Evolutionary conservation across 768 basidiomycete species (phyloP).

Genomic region (Heimioporus sp.): DNA sequence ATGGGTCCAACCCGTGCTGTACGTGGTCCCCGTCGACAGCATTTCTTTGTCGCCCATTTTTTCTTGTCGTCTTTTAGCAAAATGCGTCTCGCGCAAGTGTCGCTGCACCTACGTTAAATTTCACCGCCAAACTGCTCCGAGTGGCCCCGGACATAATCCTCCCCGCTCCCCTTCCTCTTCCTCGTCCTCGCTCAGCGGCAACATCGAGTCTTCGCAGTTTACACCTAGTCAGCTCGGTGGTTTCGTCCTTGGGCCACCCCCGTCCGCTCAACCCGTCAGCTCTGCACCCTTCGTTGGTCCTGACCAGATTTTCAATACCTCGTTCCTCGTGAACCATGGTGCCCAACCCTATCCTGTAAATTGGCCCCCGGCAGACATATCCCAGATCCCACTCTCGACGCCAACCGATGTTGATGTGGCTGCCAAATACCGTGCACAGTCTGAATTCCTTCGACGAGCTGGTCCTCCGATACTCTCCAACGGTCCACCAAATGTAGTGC

Average conservation of each 20-base stretch:
- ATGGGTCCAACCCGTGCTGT: slow-evolving; percentile 80
- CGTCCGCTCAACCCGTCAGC: slow-evolving; percentile 31
- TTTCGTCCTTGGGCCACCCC: slow-evolving; percentile 41
- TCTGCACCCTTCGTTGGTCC: slow-evolving; percentile 13
- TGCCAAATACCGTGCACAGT: slow-evolving; percentile 46
- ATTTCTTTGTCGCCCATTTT: background rate
- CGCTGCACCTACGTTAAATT: slow-evolving; percentile 82
- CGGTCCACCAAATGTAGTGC: slow-evolving; percentile 4
- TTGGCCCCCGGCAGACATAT: slow-evolving; percentile 20
- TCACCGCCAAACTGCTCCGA: slow-evolving; percentile 77
- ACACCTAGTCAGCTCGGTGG: slow-evolving; percentile 37
- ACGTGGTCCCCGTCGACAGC: slow-evolving; percentile 25
- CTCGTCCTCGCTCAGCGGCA: slow-evolving; percentile 26
- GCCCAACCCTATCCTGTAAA: slow-evolving; percentile 14
- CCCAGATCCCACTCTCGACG: slow-evolving; percentile 19
- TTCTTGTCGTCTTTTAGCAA: slow-evolving; percentile 43
- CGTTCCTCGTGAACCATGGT: slow-evolving; percentile 30
- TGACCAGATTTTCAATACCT: slow-evolving; percentile 31
- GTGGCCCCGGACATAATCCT: slow-evolving; percentile 64
- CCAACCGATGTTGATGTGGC: slow-evolving; percentile 38
- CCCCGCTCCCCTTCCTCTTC: slow-evolving; percentile 34
- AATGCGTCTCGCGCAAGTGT: slow-evolving; percentile 68
- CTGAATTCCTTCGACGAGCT: slow-evolving; percentile 41
- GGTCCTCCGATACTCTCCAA: slow-evolving; percentile 17
- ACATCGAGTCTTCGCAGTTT: slow-evolving; percentile 18